These are phyloP conservation scores for Pythium vanterpoolii DNA, from an alignment of 352 stramenopile species.

Conservation along the genomic window DNA sequence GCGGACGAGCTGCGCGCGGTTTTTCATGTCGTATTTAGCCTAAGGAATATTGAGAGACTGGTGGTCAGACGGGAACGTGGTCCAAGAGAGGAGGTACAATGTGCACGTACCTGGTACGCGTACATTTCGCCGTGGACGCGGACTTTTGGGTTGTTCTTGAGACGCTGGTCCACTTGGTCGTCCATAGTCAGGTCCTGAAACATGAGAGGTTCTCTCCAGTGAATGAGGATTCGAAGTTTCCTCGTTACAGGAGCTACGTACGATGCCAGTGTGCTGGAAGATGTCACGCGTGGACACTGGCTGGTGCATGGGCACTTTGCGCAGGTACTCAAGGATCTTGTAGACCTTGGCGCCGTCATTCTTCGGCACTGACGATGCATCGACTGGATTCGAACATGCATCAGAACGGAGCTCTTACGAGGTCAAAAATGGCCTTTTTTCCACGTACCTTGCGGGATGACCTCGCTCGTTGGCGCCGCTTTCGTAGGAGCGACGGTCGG, in stretches of 20 bases:
- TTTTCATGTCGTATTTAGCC: slow-evolving; percentile 89
- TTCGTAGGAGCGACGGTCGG: slow-evolving; percentile 60
- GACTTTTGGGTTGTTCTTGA: slow-evolving; percentile 88
- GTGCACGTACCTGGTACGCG: slow-evolving; percentile 65
- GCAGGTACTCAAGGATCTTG: slow-evolving; percentile 85
- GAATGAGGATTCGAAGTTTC: background rate
- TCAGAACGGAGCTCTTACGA: background rate
- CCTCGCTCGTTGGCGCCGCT: slow-evolving; percentile 40
- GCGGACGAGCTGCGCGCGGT: slow-evolving; percentile 68
- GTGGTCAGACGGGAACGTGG: too few relatives aligned
- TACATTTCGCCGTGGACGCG: slow-evolving; percentile 70
- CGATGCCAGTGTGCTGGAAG: slow-evolving; percentile 82
- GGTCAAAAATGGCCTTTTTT: background rate
- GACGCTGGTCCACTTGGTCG: slow-evolving; percentile 78
- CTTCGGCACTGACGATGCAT: slow-evolving; percentile 75
- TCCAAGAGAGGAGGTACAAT: too few relatives aligned
- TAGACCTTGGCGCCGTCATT: slow-evolving; percentile 86
- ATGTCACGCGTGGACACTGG: slow-evolving; percentile 63
- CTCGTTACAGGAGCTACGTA: slow-evolving; percentile 27
- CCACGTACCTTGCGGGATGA: slow-evolving; percentile 53
- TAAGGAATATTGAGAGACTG: slow-evolving; percentile 13
- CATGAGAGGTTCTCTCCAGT: background rate
- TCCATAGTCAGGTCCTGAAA: slow-evolving; percentile 69
- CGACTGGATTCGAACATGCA: slow-evolving; percentile 33
- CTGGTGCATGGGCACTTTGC: slow-evolving; percentile 79